Conservation (phyloP, 306 rosid genomes). For the Morella rubra region DNA sequence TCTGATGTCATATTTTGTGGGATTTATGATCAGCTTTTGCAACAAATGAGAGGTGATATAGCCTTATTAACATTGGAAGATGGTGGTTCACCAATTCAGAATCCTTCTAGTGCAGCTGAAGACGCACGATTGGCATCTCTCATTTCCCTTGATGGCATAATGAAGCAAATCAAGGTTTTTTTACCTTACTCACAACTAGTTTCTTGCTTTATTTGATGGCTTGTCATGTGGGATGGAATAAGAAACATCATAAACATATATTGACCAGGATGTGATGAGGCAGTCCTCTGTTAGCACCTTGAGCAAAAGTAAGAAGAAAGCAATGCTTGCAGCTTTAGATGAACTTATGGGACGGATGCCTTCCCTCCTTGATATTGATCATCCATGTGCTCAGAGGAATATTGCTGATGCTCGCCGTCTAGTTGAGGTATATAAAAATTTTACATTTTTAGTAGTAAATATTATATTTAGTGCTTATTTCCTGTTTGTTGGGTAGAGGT, state of each 20-base stretch:
- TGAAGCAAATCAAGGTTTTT: slow-evolving; percentile 89
- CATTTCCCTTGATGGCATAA: slow-evolving; percentile 84
- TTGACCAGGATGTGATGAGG: slow-evolving; percentile 63
- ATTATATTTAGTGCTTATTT: background rate
- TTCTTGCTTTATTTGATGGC: slow-evolving; percentile 11
- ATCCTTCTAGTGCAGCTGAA: slow-evolving; percentile 92
- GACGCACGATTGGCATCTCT: slow-evolving; percentile 97
- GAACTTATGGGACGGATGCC: slow-evolving; percentile 86
- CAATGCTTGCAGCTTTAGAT: slow-evolving; percentile 65
- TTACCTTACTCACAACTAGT: slow-evolving; percentile 18
- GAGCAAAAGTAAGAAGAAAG: slow-evolving; percentile 77
- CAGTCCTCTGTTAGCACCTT: slow-evolving; percentile 61
- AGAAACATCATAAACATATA: slow-evolving; percentile 23
- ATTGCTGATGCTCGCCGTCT: slow-evolving; percentile 62
- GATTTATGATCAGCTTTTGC: slow-evolving; percentile 63
- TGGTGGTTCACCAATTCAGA: slow-evolving; percentile 71
- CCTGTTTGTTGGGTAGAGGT: slow-evolving; percentile 9
- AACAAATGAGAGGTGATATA: slow-evolving; percentile 85
- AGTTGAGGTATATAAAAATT: slow-evolving; percentile 62
- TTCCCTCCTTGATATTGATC: slow-evolving; percentile 90
- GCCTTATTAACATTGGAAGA: slow-evolving; percentile 80
- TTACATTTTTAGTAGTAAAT: background rate
- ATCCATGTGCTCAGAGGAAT: slow-evolving; percentile 83
- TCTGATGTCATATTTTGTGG: slow-evolving; percentile 22
- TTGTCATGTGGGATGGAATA: slow-evolving; percentile 11